Conservation (phyloP, 768 basidiomycete species). For the Amanita phalloides region DNA sequence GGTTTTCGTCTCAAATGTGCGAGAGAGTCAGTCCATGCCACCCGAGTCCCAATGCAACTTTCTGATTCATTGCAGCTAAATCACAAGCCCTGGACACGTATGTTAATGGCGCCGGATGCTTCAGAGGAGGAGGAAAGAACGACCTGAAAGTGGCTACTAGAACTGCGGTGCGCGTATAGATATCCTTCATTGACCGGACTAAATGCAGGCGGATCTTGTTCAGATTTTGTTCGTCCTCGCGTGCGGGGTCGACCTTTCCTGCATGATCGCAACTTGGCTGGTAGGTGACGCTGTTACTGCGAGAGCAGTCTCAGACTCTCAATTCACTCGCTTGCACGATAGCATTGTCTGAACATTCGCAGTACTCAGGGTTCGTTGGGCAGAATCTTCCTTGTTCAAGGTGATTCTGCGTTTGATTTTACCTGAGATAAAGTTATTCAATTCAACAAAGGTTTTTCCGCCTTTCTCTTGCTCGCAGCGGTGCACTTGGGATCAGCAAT, state of each 20-base stretch:
- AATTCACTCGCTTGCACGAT: background rate
- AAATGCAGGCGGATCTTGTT: background rate
- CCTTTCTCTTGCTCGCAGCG: slow-evolving; percentile 7
- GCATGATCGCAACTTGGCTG: slow-evolving; percentile 11
- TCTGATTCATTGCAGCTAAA: background rate
- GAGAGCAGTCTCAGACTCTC: background rate
- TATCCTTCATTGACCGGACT: background rate
- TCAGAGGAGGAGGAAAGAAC: background rate
- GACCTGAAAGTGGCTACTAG: background rate
- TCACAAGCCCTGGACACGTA: background rate
- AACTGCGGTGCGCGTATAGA: slow-evolving; percentile 5
- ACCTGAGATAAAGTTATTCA: background rate
- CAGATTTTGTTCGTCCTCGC: slow-evolving; percentile 12
- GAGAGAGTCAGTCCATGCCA: slow-evolving; percentile 7
- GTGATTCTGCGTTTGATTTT: slow-evolving; percentile 6
- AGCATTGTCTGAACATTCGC: slow-evolving; percentile 16
- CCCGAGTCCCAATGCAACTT: background rate
- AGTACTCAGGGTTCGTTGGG: slow-evolving; percentile 15
- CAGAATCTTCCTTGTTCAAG: slow-evolving; percentile 14
- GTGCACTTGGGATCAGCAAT: slow-evolving; percentile 11
- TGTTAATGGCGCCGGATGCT: slow-evolving; percentile 7
- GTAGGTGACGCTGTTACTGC: slow-evolving; percentile 6
- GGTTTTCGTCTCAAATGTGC: slow-evolving; percentile 13
- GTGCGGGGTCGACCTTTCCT: slow-evolving; percentile 12
- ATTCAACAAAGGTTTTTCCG: background rate